Evolutionary conservation across 2,329 filamentous ascomycete genomes (phyloP).

Genomic region (Ceratocystis ficicola): DNA sequence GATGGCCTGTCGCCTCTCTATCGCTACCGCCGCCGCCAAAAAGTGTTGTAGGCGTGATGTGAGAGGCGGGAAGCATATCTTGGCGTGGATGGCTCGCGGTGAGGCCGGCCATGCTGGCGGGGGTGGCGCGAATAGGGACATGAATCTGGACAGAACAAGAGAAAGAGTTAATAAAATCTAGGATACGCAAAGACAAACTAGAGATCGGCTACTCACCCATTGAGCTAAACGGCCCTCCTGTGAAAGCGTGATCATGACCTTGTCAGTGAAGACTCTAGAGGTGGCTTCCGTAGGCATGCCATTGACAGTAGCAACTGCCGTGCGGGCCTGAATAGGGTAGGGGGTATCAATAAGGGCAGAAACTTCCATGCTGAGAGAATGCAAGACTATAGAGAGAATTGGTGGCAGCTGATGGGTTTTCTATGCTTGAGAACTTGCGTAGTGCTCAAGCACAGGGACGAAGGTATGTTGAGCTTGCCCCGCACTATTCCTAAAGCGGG

Average conservation of each 20-base stretch:
- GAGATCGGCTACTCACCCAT: conserved; percentile 55
- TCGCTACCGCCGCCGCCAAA: conserved; percentile 70
- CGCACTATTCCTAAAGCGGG: conserved; percentile 30
- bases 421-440: background rate
- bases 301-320: conserved; percentile 50
- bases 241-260: conserved; percentile 77
- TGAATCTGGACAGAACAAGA: conserved; percentile 45
- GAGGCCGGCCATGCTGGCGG: conserved; percentile 27
- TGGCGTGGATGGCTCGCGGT: conserved; percentile 13
- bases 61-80: conserved; percentile 57
- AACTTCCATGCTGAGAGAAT: background rate
- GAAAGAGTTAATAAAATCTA: background rate
- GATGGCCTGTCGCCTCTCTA: conserved; percentile 71
- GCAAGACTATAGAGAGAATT: background rate
- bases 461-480: conserved; percentile 23
- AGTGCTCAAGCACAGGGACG: too few relatives aligned
- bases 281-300: conserved; percentile 60
- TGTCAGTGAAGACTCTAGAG: conserved; percentile 68
- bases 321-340: conserved; percentile 56
- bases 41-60: conserved; percentile 76
- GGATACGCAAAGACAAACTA: background rate
- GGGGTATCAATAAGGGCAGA: conserved; percentile 32
- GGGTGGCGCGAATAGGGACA: conserved; percentile 60
- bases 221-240: conserved; percentile 78
- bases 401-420: background rate